Evolutionary conservation across 192 early-diverging fungal species (phyloP), one percentile per base, ranked within the genome.

Genomic region (Coemansia sp.): DNA sequence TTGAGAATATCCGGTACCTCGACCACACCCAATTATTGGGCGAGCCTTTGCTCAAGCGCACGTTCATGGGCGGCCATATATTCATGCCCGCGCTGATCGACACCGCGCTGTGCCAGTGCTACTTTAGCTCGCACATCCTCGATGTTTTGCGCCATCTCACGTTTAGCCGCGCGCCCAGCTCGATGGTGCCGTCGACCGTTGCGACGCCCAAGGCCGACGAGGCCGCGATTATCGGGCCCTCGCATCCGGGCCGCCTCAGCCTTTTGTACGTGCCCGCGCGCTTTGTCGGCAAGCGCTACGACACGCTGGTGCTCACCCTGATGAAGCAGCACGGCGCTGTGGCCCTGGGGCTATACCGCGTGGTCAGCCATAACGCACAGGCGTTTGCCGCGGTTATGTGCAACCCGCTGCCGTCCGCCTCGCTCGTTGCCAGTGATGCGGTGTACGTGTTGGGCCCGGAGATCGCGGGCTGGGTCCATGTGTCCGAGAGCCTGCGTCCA

Each of bases 101-200:
- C 32, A 72, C 67, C 1, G 63, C 70, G 11, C 52, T 81, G 18
- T 73, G 80, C 33, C 73, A 73, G 54, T 73, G 67, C 62, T 81
- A 77, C 49, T 81, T 73, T 53, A 81, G 67, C 71, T 73, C 80
- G 16, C 73, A 81, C 31, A 70, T 73, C 22, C 58, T 81, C 5
- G 73, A 81, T 32, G 64, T 81, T 1, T 52, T 73, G 21, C 58
- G 63, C 0, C 73, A 73, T 6, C 48, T 81, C 14, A 77, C 73
- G 1, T 81, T 81, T 33, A 77, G 73, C 27, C 25, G 50, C 29
- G 52, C 30, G 10, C 28, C 33, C 44, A 32, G 19, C 1, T 38
- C 45, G n/a, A 5, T 16, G n/a, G 2, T 16, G 25, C 16, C n/a
- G 6, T 58, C 59, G 1, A 52, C 56, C 1, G 51, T 50, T 2